Base-by-base conservation (phyloP, 164 flowering plant species). In the Magnolia changhungtana region DNA sequence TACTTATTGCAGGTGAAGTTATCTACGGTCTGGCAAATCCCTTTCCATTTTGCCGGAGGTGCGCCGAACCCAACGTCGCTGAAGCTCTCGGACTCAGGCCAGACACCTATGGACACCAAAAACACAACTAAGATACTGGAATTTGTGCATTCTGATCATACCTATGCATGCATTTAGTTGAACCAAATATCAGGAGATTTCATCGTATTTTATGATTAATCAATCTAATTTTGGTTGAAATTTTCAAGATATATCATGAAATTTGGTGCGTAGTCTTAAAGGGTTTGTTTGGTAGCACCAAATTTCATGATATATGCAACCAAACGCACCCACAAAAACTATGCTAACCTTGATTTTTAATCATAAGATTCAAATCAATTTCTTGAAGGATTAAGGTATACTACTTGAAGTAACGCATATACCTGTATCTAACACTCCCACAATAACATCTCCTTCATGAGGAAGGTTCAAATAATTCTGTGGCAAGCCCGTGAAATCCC, bases 31-130 rank as follows among this genome's bases (percentile, higher is more conserved):
- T 81, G 76, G 76, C 93, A 89, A 5, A 69, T 61, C 59, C 93
- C 97, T 70, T 84, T 92, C 97, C 95, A 90, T 83, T 86, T 89
- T 9, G 67, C 27, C 2, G 97, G 95, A 8, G 95, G 90, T 8
- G 92, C 88, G 18, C 89, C 89, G 23, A 87, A 82, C 61, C 86
- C 89, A 67, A 64, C 59, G 49, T 86, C 90, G 23, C 50, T 82
- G 78, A 91, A 89, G 76, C 91, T 88, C 0, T 72, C 80, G 1
- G 89, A 82, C 61, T 90, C 92, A 0, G 90, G 90, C 90, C 95
- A 90, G 18, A 87, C 72, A 7, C 95, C 92, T 3, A 83, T 75
- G 76, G 85, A 85, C 5, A 5, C 5, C 85, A 67, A 37, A 37
- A 37, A 0, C 45, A 5, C 7, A 5, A 3, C 4, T 37, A 37